phyloP scores from a whole-genome alignment of 768 basidiomycete species.

The Termitomyces sp. region DNA sequence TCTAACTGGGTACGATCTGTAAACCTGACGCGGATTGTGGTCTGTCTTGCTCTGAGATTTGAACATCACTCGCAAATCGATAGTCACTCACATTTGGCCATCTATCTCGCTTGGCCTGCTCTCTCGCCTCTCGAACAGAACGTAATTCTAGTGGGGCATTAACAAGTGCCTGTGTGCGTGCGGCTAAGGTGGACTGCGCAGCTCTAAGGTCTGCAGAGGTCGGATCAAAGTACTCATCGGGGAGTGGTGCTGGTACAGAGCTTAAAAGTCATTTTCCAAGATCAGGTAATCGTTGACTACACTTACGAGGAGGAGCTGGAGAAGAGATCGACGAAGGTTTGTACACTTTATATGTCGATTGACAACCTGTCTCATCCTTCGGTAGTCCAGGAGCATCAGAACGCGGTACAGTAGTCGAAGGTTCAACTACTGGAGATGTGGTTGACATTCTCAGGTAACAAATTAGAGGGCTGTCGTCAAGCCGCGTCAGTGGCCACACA shows the following conservation, averaged over 20 bases:
- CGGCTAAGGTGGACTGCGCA: slow-evolving; percentile 56
- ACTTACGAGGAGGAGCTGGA: slow-evolving; percentile 27
- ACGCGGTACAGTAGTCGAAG: background rate
- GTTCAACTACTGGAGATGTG: slow-evolving; percentile 8
- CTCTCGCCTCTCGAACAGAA: slow-evolving; percentile 54
- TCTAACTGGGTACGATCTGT: slow-evolving; percentile 79
- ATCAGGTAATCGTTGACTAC: background rate
- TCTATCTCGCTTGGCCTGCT: slow-evolving; percentile 52
- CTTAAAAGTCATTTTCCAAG: background rate
- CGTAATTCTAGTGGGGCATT: slow-evolving; percentile 71
- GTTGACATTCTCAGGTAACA: slow-evolving; percentile 5
- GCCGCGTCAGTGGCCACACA: slow-evolving; percentile 4
- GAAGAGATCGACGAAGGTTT: slow-evolving; percentile 31
- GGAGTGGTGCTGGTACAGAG: slow-evolving; percentile 36
- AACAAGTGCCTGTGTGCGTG: slow-evolving; percentile 53
- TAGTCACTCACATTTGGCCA: slow-evolving; percentile 61
- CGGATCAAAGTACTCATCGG: slow-evolving; percentile 72
- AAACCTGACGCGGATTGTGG: slow-evolving; percentile 78
- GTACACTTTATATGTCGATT: slow-evolving; percentile 41
- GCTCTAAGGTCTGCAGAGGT: slow-evolving; percentile 65
- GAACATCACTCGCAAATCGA: background rate
- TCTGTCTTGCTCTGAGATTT: slow-evolving; percentile 36
- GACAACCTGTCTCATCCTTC: background rate
- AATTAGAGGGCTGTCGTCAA: background rate
- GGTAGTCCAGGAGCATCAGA: background rate